These are phyloP conservation scores for Omphalotus olearius DNA, from an alignment of 1,284 basidiomycete genomes.

Conservation along the genomic window DNA sequence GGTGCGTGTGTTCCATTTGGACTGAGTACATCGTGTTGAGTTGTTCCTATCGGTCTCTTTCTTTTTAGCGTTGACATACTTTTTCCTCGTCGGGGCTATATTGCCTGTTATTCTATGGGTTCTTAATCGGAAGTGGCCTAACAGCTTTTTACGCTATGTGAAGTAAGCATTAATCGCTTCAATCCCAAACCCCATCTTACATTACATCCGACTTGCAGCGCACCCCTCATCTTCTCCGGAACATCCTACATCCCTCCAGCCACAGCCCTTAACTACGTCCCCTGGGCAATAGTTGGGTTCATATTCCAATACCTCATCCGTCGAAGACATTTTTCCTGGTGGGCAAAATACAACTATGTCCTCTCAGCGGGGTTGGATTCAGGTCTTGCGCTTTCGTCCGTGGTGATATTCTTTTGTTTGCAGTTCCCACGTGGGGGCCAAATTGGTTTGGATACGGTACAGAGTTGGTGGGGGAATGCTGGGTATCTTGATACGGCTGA, in stretches of 20 bases:
- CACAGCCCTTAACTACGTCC: slow-evolving; percentile 54
- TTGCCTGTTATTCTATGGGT: slow-evolving; percentile 35
- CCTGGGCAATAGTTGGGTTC: slow-evolving; percentile 55
- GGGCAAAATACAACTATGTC: slow-evolving; percentile 50
- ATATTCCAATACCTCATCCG: slow-evolving; percentile 51
- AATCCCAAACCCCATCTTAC: background rate
- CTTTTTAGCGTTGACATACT: slow-evolving; percentile 18
- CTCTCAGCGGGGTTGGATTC: slow-evolving; percentile 22
- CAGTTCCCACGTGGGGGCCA: slow-evolving; percentile 55
- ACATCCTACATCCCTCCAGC: slow-evolving; percentile 26
- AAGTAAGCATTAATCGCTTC: too few relatives aligned
- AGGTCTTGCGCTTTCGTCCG: slow-evolving; percentile 37
- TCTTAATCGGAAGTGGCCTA: slow-evolving; percentile 33
- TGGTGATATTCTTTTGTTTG: slow-evolving; percentile 45
- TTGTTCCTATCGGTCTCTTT: background rate
- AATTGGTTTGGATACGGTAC: slow-evolving; percentile 52
- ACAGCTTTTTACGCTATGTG: slow-evolving; percentile 37
- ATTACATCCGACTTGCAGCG: background rate
- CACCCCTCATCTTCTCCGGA: slow-evolving; percentile 15
- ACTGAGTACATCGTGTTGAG: too few relatives aligned
- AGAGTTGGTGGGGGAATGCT: slow-evolving; percentile 74
- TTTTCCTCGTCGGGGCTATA: slow-evolving; percentile 44
- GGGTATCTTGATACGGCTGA: slow-evolving; percentile 25
- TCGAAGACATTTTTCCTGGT: slow-evolving; percentile 47
- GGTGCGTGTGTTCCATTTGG: too few relatives aligned